These are phyloP conservation scores for Ustulina deusta DNA, from an alignment of 2,329 filamentous ascomycete genomes.

Conservation along the genomic window DNA sequence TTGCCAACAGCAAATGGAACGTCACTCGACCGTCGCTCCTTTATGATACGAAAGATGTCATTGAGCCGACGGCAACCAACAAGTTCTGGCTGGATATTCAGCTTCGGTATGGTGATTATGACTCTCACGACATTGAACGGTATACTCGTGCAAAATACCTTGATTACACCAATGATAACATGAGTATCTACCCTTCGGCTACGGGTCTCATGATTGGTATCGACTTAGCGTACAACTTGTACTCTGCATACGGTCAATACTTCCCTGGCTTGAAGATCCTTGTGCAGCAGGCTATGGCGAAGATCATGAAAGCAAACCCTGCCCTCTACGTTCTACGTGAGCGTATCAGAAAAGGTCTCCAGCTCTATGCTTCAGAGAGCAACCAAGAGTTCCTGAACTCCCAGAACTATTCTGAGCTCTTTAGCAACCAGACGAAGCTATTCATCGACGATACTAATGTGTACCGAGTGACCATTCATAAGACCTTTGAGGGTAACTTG, in stretches of 20 bases:
- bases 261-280: slow-evolving; percentile 97
- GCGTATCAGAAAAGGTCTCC: slow-evolving; percentile 97
- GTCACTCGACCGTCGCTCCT: slow-evolving; percentile 92
- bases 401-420: slow-evolving; percentile 98
- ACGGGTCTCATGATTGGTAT: slow-evolving; percentile 98
- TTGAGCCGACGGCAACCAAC: slow-evolving; percentile 94
- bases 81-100: slow-evolving; percentile 99
- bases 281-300: slow-evolving; percentile 98
- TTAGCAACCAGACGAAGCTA: slow-evolving; percentile 98
- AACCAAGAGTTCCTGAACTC: slow-evolving; percentile 99
- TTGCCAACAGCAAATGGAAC: slow-evolving; percentile 99
- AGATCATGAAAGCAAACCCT: slow-evolving; percentile 99
- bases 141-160: slow-evolving; percentile 98
- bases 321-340: slow-evolving; percentile 95
- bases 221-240: slow-evolving; percentile 97
- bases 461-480: slow-evolving; percentile 99
- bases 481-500: slow-evolving; percentile 98
- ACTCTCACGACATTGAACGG: slow-evolving; percentile 98
- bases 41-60: slow-evolving; percentile 95
- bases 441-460: slow-evolving; percentile 99
- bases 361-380: slow-evolving; percentile 97
- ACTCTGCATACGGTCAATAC: slow-evolving; percentile 98
- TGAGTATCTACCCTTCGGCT: slow-evolving; percentile 97
- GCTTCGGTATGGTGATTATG: slow-evolving; percentile 95
- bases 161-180: slow-evolving; percentile 98